Conservation (phyloP, 441 rosid species). For the Melastoma candidum region DNA sequence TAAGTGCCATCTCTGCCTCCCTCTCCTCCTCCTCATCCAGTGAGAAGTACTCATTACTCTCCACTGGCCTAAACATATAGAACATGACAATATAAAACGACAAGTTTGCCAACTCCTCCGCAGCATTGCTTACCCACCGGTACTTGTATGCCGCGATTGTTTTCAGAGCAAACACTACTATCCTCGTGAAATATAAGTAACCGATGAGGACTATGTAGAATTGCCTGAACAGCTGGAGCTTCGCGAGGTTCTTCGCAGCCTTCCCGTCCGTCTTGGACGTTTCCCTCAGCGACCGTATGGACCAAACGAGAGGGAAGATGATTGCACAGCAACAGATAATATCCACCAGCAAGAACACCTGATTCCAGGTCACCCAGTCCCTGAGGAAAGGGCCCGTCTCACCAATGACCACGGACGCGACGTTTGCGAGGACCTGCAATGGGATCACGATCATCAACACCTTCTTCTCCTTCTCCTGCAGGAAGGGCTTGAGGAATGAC, state of each 20-base stretch:
- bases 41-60: conserved; percentile 42
- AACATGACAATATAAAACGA: conserved; percentile 38
- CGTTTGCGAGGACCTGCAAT: conserved; percentile 47
- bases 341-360: conserved; percentile 37
- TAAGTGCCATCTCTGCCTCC: conserved; percentile 16
- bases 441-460: conserved; percentile 43
- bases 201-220: conserved; percentile 37
- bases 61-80: conserved; percentile 40
- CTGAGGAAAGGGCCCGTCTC: conserved; percentile 45
- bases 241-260: conserved; percentile 39
- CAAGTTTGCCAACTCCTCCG: conserved; percentile 40
- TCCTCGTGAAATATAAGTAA: conserved; percentile 43
- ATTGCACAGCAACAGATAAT: conserved; percentile 45
- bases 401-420: conserved; percentile 34
- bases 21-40: conserved; percentile 37
- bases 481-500: conserved; percentile 54
- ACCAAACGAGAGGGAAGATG: conserved; percentile 47
- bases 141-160: conserved; percentile 29
- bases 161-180: conserved; percentile 29
- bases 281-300: conserved; percentile 35
- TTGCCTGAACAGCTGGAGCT: conserved; percentile 47
- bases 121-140: conserved; percentile 29
- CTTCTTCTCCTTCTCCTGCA: conserved; percentile 48
- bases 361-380: conserved; percentile 51
- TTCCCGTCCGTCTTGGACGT: conserved; percentile 46